phyloP scores from a whole-genome alignment of 768 basidiomycete species.

The Lactarius vividus region DNA sequence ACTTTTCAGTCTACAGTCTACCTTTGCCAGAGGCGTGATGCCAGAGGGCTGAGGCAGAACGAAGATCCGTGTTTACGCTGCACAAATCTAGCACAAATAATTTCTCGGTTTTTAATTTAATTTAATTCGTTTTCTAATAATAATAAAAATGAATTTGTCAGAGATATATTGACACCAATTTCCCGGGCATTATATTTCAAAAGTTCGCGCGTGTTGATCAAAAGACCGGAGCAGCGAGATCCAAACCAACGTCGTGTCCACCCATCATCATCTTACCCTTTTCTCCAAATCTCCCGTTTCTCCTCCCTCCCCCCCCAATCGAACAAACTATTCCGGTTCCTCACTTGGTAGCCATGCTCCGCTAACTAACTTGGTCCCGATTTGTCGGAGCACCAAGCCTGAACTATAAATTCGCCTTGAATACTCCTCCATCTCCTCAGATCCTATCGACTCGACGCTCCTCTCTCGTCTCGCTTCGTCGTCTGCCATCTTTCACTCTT shows the following conservation, averaged over 20 bases:
- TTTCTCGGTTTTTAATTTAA: neutral
- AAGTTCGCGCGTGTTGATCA: slow-evolving; percentile 19
- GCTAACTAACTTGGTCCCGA: slow-evolving; percentile 20
- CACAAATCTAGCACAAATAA: neutral
- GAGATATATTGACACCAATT: slow-evolving; percentile 1
- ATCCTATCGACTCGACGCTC: neutral
- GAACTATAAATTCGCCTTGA: slow-evolving; percentile 21
- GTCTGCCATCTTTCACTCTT: neutral
- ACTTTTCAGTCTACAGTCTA: neutral
- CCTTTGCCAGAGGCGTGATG: neutral
- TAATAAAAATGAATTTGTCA: neutral
- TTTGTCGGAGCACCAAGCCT: slow-evolving; percentile 25
- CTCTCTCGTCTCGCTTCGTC: neutral
- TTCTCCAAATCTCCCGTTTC: neutral
- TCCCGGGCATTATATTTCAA: slow-evolving; percentile 13
- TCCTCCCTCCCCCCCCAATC: neutral
- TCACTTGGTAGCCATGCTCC: slow-evolving; percentile 15
- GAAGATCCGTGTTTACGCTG: neutral
- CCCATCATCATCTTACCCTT: slow-evolving; percentile 9
- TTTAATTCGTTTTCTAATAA: neutral
- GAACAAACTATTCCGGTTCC: slow-evolving; percentile 14
- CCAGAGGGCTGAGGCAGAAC: neutral
- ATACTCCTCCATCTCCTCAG: neutral
- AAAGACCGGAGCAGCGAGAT: slow-evolving; percentile 20
- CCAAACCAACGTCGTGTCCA: neutral